A percentile compares a stretch with the other conserved stretches of the same genome.
These are phyloP conservation scores for Puccinia triticina DNA, from an alignment of 1,284 basidiomycete genomes.

Conservation along the genomic window DNA sequence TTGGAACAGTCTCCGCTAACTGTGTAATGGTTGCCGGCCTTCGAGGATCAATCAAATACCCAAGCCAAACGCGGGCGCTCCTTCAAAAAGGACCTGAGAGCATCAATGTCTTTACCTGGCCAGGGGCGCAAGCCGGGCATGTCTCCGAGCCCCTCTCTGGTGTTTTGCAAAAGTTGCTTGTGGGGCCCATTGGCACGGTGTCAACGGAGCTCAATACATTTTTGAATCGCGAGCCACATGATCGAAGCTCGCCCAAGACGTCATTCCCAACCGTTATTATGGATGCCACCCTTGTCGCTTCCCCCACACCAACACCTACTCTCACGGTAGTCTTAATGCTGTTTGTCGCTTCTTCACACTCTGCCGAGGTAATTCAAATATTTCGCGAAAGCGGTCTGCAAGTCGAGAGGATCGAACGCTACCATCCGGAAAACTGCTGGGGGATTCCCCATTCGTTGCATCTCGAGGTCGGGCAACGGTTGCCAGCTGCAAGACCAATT, in stretches of 20 bases:
- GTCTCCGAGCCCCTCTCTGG: background rate
- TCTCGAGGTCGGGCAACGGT: background rate
- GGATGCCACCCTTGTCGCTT: conserved; percentile 2
- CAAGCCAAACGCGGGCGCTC: background rate
- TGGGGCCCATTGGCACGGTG: background rate
- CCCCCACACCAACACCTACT: background rate
- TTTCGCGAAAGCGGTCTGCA: background rate
- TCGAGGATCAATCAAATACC: conserved; percentile 2
- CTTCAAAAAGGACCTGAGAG: conserved; percentile 12
- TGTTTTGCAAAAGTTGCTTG: background rate
- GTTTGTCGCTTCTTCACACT: background rate
- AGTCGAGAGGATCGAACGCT: background rate
- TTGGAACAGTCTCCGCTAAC: background rate
- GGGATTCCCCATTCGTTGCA: conserved; percentile 19
- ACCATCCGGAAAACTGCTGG: background rate
- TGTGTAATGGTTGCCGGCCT: background rate
- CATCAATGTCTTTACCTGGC: conserved; percentile 17
- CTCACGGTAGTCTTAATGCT: background rate
- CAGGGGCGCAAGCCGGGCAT: conserved; percentile 3
- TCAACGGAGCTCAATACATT: background rate
- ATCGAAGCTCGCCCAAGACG: background rate
- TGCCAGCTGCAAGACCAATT: background rate
- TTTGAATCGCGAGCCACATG: background rate
- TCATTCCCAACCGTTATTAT: background rate
- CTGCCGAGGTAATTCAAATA: background rate